Evolutionary conservation across 2,329 filamentous ascomycete species (phyloP).

Genomic region (Arthroderma sp.): DNA sequence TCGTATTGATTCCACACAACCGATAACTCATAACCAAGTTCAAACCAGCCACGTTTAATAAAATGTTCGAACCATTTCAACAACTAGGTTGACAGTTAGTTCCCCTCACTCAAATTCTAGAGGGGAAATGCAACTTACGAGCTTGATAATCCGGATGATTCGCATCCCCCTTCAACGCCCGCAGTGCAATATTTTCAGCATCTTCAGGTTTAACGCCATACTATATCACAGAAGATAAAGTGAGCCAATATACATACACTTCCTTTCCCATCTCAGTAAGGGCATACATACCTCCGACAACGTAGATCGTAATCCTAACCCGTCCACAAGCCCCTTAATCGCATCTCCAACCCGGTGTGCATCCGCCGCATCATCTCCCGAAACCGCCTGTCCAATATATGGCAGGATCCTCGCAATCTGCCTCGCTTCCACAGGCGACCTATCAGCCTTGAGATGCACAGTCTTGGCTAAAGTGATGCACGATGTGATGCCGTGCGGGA

Average conservation of each 20-base stretch:
- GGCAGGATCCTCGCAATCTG: constrained; percentile 15
- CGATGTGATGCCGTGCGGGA: constrained; percentile 11
- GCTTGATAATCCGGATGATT: constrained; percentile 6
- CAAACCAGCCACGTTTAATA: too few species aligned
- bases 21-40: too few species aligned
- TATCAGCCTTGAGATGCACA: constrained; percentile 9
- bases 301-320: constrained; percentile 4
- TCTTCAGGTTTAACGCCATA: constrained; percentile 8
- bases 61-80: too few species aligned
- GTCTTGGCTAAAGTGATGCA: constrained; percentile 9
- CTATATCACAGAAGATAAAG: constrained; percentile 2
- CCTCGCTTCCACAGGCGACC: constrained; percentile 6
- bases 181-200: constrained; percentile 7
- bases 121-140: constrained; percentile 3
- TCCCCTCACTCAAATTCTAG: too few species aligned
- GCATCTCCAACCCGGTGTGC: constrained; percentile 6
- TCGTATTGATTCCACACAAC: too few species aligned
- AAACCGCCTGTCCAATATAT: constrained; percentile 11
- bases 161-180: constrained; percentile 5
- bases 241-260: background rate
- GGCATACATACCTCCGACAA: constrained; percentile 6
- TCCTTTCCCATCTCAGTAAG: background rate
- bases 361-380: constrained; percentile 11
- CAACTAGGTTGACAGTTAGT: too few species aligned
- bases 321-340: constrained; percentile 4